Evolutionary conservation across 1,139 yeast genomes (phyloP).

Genomic region (Pichia sp.): DNA sequence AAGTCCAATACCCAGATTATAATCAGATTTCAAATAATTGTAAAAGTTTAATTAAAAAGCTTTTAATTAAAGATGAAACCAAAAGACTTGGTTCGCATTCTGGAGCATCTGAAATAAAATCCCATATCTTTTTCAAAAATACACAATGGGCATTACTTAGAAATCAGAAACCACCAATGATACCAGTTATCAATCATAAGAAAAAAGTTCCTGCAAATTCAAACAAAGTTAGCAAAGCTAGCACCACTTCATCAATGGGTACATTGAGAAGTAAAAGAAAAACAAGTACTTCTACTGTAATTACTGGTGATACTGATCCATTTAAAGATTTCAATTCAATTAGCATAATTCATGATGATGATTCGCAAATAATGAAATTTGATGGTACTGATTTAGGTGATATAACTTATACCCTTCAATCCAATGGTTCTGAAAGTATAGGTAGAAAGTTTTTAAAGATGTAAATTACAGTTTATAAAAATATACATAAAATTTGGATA

Average conservation of each 20-base stretch:
- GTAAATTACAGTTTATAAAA: slow-evolving; percentile 7
- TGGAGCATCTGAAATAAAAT: slow-evolving; percentile 92
- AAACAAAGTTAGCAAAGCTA: slow-evolving; percentile 19
- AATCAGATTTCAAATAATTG: slow-evolving; percentile 63
- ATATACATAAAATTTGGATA: neutral
- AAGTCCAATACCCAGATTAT: slow-evolving; percentile 53
- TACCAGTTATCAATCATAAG: slow-evolving; percentile 66
- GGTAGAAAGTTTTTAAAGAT: slow-evolving; percentile 25
- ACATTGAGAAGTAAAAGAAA: slow-evolving; percentile 33
- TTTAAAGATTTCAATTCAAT: slow-evolving; percentile 85
- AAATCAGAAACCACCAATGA: slow-evolving; percentile 90
- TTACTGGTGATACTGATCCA: slow-evolving; percentile 50
- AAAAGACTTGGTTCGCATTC: slow-evolving; percentile 85
- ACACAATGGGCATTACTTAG: slow-evolving; percentile 94
- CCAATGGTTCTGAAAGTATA: slow-evolving; percentile 17
- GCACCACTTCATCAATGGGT: slow-evolving; percentile 27
- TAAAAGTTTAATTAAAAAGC: slow-evolving; percentile 69
- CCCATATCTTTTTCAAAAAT: slow-evolving; percentile 82
- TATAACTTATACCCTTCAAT: slow-evolving; percentile 49
- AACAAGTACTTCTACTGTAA: slow-evolving; percentile 33
- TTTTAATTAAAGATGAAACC: slow-evolving; percentile 80
- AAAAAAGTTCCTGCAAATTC: slow-evolving; percentile 7
- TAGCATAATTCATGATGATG: slow-evolving; percentile 67
- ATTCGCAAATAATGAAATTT: slow-evolving; percentile 40
- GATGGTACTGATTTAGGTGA: slow-evolving; percentile 56